Evolutionary conservation across 192 early-diverging fungal genomes (phyloP).

Genomic region (Chytriomyces confervae): DNA sequence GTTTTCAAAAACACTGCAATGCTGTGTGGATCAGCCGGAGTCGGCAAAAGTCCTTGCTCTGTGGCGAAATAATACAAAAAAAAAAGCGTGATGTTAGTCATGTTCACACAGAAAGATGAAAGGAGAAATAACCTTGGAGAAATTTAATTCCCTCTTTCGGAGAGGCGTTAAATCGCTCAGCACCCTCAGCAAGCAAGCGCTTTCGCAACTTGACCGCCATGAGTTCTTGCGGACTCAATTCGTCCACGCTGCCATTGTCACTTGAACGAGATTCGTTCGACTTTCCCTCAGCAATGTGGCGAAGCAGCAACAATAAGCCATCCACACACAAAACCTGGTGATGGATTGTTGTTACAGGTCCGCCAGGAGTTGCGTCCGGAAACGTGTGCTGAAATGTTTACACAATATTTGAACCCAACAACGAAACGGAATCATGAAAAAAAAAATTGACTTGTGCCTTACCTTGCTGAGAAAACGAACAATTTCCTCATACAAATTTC

Average conservation of each 20-base stretch:
- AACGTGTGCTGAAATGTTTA: conserved; percentile 57
- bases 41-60: conserved; percentile 58
- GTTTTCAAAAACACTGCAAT: conserved; percentile 79
- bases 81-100: background rate
- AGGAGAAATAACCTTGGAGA: conserved; percentile 61
- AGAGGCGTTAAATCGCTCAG: conserved; percentile 81
- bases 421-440: background rate
- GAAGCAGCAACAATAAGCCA: conserved; percentile 71
- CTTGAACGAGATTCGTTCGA: conserved; percentile 7
- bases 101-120: background rate
- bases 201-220: conserved; percentile 71
- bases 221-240: conserved; percentile 31
- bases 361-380: conserved; percentile 73
- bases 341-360: conserved; percentile 47
- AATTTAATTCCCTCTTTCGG: conserved; percentile 87
- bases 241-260: background rate
- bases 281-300: conserved; percentile 70
- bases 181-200: conserved; percentile 77
- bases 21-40: conserved; percentile 54
- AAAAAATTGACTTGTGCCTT: conserved; percentile 4
- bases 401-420: background rate
- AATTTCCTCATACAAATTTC: conserved; percentile 88
- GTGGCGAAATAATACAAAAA: background rate
- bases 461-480: conserved; percentile 79
- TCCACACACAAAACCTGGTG: conserved; percentile 79